Evolutionary conservation across 202 grass and related monocot species (phyloP), one percentile per base, ranked within the genome.

Genomic region (Miscanthus sacchariflorus): DNA sequence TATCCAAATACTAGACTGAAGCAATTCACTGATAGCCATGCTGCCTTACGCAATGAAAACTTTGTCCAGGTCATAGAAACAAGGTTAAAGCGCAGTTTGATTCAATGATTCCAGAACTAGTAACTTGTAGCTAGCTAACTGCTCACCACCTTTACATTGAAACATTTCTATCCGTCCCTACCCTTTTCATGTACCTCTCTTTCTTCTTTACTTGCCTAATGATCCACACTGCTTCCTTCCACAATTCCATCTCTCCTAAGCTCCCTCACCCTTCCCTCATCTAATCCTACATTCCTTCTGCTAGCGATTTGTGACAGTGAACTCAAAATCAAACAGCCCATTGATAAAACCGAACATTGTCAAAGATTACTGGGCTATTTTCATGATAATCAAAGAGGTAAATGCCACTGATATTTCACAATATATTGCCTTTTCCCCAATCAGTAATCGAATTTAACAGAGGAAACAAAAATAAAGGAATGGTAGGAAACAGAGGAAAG

Each of bases 201-300:
- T 89, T 64, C 76, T 68, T 86, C 84, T 75, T 66, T 66, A 25
- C 63, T 66, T 66, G 63, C 63, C 4, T 66, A 66, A n/a, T n/a
- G n/a, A 27, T 66, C 63, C 61, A 66, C 15, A 44, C 65, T 63
- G 30, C 80, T 19, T 28, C 78, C 72, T 40, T 85, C 43, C 84
- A 58, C 36, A 48, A 52, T 36, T 82, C 9, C 42, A 54, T 76
- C 33, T 67, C 52, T 68, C 78, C 4, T 30, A 61, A 15, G 4
- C 1, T 14, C 48, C 24, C 17, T 75, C 17, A 4, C 0, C 59
- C 30, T 80, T 30, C 25, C 66, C 19, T 82, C 83, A 30, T 85
- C 14, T 17, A 56, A 85, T 68, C 33, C 45, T 25, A 71, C 18
- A 8, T 38, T 46, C 67, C 44, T 54, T 23, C 19, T 52, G 44